A percentile compares a stretch with the other conserved stretches of the same genome.
Evolutionary conservation across 495 filamentous ascomycete species (phyloP).

Genomic region (Tuber brumale): DNA sequence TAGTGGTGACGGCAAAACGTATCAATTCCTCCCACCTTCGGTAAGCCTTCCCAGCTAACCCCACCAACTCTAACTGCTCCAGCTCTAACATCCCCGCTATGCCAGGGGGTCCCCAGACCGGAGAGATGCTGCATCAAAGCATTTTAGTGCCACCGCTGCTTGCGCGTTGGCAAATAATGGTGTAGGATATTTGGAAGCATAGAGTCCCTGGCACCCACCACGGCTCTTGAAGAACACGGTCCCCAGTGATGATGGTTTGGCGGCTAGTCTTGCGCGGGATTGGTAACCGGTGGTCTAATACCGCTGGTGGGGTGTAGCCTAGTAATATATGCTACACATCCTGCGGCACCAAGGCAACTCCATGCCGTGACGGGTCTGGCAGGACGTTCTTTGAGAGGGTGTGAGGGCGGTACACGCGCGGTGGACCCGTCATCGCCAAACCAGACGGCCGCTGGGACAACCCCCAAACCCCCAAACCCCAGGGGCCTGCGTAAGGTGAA

Average conservation of each 20-base stretch:
- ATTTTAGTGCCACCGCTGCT: constrained; percentile 67
- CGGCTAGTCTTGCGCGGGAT: constrained; percentile 42
- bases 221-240: constrained; percentile 25
- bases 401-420: constrained; percentile 60
- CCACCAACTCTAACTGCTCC: constrained; percentile 48
- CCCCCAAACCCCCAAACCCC: neutral
- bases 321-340: constrained; percentile 60
- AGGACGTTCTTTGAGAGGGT: constrained; percentile 54
- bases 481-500: neutral
- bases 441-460: constrained; percentile 33
- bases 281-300: constrained; percentile 54
- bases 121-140: constrained; percentile 68
- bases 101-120: constrained; percentile 54
- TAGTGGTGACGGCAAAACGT: neutral
- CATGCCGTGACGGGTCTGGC: constrained; percentile 61
- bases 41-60: constrained; percentile 52
- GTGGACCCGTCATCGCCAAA: constrained; percentile 63
- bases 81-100: constrained; percentile 16
- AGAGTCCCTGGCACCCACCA: constrained; percentile 68
- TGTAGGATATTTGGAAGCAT: constrained; percentile 61
- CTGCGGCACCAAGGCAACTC: constrained; percentile 61
- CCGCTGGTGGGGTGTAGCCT: constrained; percentile 59
- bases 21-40: neutral
- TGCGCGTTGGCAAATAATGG: constrained; percentile 61
- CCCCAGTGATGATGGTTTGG: constrained; percentile 43